These are phyloP conservation scores for Panicum miliaceum DNA, from an alignment of 176 grass and related monocot genomes.

Conservation along the genomic window DNA sequence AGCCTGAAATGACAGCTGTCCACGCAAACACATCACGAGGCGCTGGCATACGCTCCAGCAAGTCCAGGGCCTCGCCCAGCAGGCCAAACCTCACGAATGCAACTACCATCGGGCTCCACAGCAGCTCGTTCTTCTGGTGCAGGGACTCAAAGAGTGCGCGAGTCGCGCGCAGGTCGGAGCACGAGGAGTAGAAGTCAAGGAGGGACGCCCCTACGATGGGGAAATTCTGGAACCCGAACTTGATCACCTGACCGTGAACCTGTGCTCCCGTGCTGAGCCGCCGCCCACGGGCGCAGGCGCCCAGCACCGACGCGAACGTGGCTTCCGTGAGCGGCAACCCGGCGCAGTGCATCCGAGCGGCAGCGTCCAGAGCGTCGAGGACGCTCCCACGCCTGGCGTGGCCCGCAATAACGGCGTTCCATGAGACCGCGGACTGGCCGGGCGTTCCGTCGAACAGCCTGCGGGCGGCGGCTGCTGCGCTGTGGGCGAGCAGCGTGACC, in stretches of 20 bases:
- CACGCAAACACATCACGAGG: slow-evolving; percentile 47
- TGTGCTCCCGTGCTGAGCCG: slow-evolving; percentile 22
- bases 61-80: slow-evolving; percentile 36
- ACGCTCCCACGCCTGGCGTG: slow-evolving; percentile 19
- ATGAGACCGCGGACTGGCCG: slow-evolving; percentile 25
- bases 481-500: background rate
- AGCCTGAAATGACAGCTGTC: slow-evolving; percentile 57
- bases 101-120: slow-evolving; percentile 65
- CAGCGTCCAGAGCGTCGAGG: slow-evolving; percentile 24
- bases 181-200: slow-evolving; percentile 58
- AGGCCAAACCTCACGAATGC: slow-evolving; percentile 59
- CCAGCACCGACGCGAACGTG: slow-evolving; percentile 49
- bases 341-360: slow-evolving; percentile 38
- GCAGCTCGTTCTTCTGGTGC: slow-evolving; percentile 33
- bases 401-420: slow-evolving; percentile 39
- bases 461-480: background rate
- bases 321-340: slow-evolving; percentile 18
- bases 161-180: slow-evolving; percentile 26
- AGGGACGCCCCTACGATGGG: slow-evolving; percentile 41
- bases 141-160: slow-evolving; percentile 33
- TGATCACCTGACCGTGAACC: slow-evolving; percentile 48
- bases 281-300: slow-evolving; percentile 47
- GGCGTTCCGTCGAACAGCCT: slow-evolving; percentile 52
- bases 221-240: slow-evolving; percentile 43
- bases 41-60: slow-evolving; percentile 43